Base-by-base conservation (phyloP, 2,329 filamentous ascomycete genomes). In the Fusarium concolor region DNA sequence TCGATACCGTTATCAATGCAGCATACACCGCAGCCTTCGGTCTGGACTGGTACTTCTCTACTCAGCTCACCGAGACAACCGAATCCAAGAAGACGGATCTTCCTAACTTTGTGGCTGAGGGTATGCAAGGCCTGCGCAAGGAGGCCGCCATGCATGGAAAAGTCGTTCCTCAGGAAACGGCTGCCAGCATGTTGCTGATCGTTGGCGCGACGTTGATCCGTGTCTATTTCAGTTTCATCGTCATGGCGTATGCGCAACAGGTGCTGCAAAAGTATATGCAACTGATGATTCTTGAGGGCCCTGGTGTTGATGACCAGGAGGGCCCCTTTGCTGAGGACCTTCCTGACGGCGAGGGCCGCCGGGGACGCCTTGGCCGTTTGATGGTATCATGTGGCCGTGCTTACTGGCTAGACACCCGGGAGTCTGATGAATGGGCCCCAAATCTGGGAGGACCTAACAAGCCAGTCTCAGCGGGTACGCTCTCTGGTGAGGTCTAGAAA, bases 11-110 rank as follows among this genome's bases (percentile, higher is more conserved):
- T 53, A 86, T 96, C 78, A 97, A 96, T 79, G 89, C 89, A 20
- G 86, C 88, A 3, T 97, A 95, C 81, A 97, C 94, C 1, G 85
- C 88, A 44, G 87, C 90, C 10, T 97, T 97, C 76, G 93, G 91
- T 39, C 82, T 93, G 56, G 89, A 90, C 49, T 97, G 94, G 94
- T 97, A 96, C 80, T 83, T 95, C 62, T 86, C 88, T 85, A 80
- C 84, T 12, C 87, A 88, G 18, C 81, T 82, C 26, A 82, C 67
- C 79, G 69, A 88, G 79, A 47, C 64, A 18, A 55, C 60, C 5
- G 75, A 72, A 11, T 43, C 65, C 18, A 65, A 65, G 47, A 60
- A 75, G 42, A 67, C 71, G 10, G 58, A 72, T 53, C 29, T 74
- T 46, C 62, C 70, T 62, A 63, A 66, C 28, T 68, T 77, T 43